Evolutionary conservation across 148 eudicot genomes (phyloP), one percentile per base, ranked within the genome.

Genomic region (Chenopodium suecicum): DNA sequence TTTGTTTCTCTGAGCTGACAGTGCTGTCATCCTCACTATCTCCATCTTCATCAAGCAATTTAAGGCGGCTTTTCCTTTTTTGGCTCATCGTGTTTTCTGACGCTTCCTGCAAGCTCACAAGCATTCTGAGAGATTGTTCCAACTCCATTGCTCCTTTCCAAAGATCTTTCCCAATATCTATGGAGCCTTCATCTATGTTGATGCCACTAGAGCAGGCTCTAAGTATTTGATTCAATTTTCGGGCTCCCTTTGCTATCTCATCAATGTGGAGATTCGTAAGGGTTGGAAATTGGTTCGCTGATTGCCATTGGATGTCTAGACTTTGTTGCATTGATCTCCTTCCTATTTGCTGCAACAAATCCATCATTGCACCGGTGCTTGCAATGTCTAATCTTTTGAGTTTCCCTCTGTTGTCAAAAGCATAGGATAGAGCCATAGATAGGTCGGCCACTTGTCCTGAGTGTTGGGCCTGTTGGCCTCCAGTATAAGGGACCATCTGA

Each of bases 231-330:
- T 92, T 92, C 22, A 96, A 68, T 79, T 90, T 96, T 73, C 91
- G 95, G 20, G 93, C 90, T 17, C 99, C 97, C 79, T 89, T 96
- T 25, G 98, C 90, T 76, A 96, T 86, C 83, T 96, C 98, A 66
- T 87, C 87, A 25, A 96, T 83, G 62, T 94, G 99, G 82, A 90
- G 75, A 73, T 78, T 77, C 31, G 97, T 87, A 73, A 90, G 82
- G 34, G 87, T 83, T 16, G 90, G 91, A 22, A 85, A 86, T 78
- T 83, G 93, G 69, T 74, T 72, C 27, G 54, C 84, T 44, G 97
- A 84, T 73, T 83, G 81, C 82, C 78, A 78, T 27, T 82, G 84
- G 63, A 50, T 85, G 34, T 72, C 81, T 65, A 74, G 84, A 17
- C 76, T 63, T 80, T 81, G 84, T 65, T 86, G 91, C 88, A 79